Base-by-base conservation (phyloP, 2,329 filamentous ascomycete species). In the Meredithiella fracta region DNA sequence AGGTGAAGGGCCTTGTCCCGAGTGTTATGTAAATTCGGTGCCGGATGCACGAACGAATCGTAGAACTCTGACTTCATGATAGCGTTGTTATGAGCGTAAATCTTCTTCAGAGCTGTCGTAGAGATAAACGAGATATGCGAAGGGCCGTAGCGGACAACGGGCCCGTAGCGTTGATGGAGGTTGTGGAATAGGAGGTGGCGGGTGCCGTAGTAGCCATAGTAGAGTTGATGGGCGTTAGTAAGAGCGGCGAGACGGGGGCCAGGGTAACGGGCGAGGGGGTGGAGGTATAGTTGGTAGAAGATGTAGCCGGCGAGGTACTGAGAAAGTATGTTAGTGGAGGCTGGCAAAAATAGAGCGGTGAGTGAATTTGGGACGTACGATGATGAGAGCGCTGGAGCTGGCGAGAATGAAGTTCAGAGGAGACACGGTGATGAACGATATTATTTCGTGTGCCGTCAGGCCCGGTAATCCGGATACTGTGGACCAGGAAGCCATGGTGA, bases 71-170 rank as follows among this genome's bases (percentile, higher is more conserved):
- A 75, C 69, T 87, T 86, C 67, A 75, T 71, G 29, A 83, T 78
- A 59, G 82, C 82, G 11, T 34, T 34, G 51, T 72, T 72, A 70
- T 80, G 79, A 60, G 80, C 78, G 67, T 83, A 82, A 59, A 85
- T 82, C 17, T 80, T 75, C 65, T 79, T 79, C 58, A 86, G 71
- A 0, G 84, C 83, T 6, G 76, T 75, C 59, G 76, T 77, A 55
- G 80, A 82, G 72, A 92, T 91, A 70, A 94, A 79, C 1, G 82
- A 86, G 44, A 94, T 70, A 59, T 78, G 79, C 67, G 88, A 87
- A 47, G 87, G 87, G 0, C 84, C 85, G 61, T 84, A 86, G 26
- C 87, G 84, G n/a, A 91, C 83, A 53, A 80, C 67, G n/a, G 73
- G 70, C 62, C 85, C 85, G 63, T 94, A 89, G 64, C 76, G 74